phyloP scores from a whole-genome alignment of 108 stramenopile genomes.

The Nitzschia palea region DNA sequence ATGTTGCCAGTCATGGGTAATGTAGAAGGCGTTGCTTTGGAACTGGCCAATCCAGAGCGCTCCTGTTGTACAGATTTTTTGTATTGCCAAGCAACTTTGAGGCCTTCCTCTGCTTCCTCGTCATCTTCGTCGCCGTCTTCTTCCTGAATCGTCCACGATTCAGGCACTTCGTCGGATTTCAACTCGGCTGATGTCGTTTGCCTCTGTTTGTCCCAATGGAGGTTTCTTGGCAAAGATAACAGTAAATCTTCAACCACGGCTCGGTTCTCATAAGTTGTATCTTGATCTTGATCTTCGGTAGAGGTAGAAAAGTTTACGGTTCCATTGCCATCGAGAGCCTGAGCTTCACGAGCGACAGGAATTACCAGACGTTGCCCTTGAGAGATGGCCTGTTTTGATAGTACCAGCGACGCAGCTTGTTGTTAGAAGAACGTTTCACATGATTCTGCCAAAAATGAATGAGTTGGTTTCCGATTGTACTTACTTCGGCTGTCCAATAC shows the following conservation, averaged over 20 bases:
- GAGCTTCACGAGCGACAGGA: constrained; percentile 7
- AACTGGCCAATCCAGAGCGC: constrained; percentile 39
- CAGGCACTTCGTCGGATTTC: background rate
- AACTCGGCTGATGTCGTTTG: constrained; percentile 15
- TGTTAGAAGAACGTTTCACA: background rate
- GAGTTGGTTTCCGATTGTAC: background rate
- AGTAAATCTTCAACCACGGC: constrained; percentile 31
- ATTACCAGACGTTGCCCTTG: constrained; percentile 41
- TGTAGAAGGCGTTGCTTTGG: background rate
- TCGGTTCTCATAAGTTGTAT: background rate
- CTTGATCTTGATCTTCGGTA: background rate
- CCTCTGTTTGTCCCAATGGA: constrained; percentile 71
- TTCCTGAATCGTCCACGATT: constrained; percentile 20
- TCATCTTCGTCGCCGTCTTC: constrained; percentile 44
- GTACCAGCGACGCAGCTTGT: background rate
- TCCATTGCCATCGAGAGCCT: background rate
- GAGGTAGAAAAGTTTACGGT: background rate
- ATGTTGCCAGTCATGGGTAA: constrained; percentile 29
- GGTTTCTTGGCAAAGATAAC: constrained; percentile 58
- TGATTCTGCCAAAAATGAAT: too few relatives aligned
- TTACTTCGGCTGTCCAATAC: constrained; percentile 84
- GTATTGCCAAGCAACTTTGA: constrained; percentile 87
- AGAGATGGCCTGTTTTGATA: constrained; percentile 37
- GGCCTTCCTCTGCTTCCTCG: constrained; percentile 53
- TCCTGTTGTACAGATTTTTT: constrained; percentile 72